phyloP scores from a whole-genome alignment of 179 eudicot species.

The Spinacia oleracea region DNA sequence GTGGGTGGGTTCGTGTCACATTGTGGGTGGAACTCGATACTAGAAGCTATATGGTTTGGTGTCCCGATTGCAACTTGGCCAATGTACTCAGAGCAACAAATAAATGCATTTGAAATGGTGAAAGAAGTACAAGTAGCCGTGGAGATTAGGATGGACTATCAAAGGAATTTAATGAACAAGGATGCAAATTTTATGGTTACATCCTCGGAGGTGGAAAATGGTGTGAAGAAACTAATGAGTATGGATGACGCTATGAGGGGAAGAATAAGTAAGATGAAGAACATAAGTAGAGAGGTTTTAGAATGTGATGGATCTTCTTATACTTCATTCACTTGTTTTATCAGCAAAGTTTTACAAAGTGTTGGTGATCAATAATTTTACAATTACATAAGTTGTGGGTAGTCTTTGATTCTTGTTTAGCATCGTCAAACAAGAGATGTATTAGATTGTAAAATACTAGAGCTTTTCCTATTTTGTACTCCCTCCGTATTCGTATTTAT shows the following conservation, averaged over 20 bases:
- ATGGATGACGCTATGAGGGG: background rate
- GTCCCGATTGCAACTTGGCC: slow-evolving; percentile 21
- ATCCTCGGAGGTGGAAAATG: background rate
- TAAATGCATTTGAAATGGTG: slow-evolving; percentile 10
- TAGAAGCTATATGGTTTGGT: slow-evolving; percentile 20
- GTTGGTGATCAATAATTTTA: too few relatives aligned
- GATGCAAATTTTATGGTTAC: background rate
- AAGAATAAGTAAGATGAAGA: background rate
- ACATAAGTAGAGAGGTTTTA: slow-evolving; percentile 11
- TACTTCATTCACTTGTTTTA: background rate
- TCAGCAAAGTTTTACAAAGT: background rate
- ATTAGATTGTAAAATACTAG: too few relatives aligned
- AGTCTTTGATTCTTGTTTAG: too few relatives aligned
- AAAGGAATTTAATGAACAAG: background rate
- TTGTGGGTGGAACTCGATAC: slow-evolving; percentile 25
- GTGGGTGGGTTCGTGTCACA: slow-evolving; percentile 17
- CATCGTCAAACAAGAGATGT: too few relatives aligned
- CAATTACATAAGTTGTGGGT: too few relatives aligned
- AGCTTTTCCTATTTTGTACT: too few relatives aligned
- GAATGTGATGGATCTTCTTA: slow-evolving; percentile 6
- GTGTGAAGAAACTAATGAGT: slow-evolving; percentile 10
- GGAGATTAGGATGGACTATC: slow-evolving; percentile 21
- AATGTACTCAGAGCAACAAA: slow-evolving; percentile 17
- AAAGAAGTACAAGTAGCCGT: slow-evolving; percentile 7
- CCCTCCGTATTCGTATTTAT: too few relatives aligned